Percentiles rank a stretch among this genome's conserved stretches.
Conservation (phyloP, 1,284 basidiomycete genomes). For the Trametes pubescens region DNA sequence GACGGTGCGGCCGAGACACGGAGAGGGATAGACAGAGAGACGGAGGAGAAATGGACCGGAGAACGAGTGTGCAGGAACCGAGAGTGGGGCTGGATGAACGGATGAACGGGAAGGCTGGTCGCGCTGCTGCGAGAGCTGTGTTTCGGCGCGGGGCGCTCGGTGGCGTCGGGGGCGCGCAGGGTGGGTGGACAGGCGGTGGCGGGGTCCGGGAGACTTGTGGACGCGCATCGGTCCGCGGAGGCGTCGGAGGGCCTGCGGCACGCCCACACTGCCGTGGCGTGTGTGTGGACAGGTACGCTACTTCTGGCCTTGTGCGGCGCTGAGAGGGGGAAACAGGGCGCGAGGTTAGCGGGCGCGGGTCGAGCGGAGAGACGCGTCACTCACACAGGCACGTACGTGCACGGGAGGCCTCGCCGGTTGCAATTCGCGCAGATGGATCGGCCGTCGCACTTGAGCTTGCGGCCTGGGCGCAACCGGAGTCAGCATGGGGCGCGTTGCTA, state of each 20-base stretch:
- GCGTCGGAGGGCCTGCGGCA: neutral
- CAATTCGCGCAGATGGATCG: slow-evolving; percentile 44
- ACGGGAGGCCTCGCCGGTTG: slow-evolving; percentile 42
- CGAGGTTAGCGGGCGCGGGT: neutral
- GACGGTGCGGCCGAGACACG: slow-evolving; percentile 13
- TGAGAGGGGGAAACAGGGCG: neutral
- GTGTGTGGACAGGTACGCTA: neutral
- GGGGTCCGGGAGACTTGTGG: neutral
- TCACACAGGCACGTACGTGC: slow-evolving; percentile 42
- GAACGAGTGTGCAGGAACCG: neutral
- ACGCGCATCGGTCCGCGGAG: slow-evolving; percentile 4
- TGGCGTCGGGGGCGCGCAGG: slow-evolving; percentile 1
- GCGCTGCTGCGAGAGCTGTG: neutral
- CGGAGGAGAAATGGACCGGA: neutral
- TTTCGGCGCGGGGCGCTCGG: neutral
- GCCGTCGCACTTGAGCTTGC: slow-evolving; percentile 46
- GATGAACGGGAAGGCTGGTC: neutral
- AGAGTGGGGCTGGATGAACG: neutral
- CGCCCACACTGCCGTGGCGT: neutral
- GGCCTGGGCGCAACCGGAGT: slow-evolving; percentile 31
- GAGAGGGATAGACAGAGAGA: neutral
- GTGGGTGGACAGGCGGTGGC: no score
- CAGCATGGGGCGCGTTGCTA: neutral
- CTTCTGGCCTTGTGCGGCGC: neutral
- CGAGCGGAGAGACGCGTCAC: slow-evolving; percentile 4